These are phyloP conservation scores for Nannochloropsis limnetica DNA, from an alignment of 352 stramenopile species.

Conservation along the genomic window DNA sequence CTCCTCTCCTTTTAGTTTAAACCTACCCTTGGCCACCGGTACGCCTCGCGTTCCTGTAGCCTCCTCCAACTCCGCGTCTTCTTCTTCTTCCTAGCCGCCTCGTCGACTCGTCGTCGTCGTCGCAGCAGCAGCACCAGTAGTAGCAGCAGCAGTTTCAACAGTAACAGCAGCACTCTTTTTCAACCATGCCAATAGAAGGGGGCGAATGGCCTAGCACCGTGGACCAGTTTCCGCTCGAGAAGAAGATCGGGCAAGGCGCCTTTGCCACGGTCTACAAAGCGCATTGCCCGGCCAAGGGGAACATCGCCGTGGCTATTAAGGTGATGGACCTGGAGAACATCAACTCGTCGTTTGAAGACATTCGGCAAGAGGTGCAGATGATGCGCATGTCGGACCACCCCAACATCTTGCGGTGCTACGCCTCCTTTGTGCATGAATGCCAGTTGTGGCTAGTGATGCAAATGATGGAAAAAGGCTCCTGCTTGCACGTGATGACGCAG, in stretches of 20 bases:
- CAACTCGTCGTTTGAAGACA: conserved; percentile 67
- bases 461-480: conserved; percentile 97
- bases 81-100: background rate
- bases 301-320: conserved; percentile 84
- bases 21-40: background rate
- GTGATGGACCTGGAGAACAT: conserved; percentile 99
- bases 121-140: background rate
- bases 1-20: background rate
- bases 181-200: conserved; percentile 39
- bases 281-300: conserved; percentile 72
- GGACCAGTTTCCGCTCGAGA: conserved; percentile 50
- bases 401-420: conserved; percentile 95
- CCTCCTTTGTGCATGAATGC: conserved; percentile 90
- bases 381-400: conserved; percentile 97
- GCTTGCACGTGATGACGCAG: conserved; percentile 82
- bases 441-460: conserved; percentile 97
- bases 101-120: background rate
- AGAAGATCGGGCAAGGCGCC: conserved; percentile 75
- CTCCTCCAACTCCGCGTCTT: background rate
- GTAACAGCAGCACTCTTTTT: background rate
- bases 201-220: conserved; percentile 44
- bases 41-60: background rate
- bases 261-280: conserved; percentile 97
- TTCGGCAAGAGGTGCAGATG: conserved; percentile 76
- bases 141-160: background rate